phyloP scores from a whole-genome alignment of 2,329 filamentous ascomycete species.

The Cercospora sesami region DNA sequence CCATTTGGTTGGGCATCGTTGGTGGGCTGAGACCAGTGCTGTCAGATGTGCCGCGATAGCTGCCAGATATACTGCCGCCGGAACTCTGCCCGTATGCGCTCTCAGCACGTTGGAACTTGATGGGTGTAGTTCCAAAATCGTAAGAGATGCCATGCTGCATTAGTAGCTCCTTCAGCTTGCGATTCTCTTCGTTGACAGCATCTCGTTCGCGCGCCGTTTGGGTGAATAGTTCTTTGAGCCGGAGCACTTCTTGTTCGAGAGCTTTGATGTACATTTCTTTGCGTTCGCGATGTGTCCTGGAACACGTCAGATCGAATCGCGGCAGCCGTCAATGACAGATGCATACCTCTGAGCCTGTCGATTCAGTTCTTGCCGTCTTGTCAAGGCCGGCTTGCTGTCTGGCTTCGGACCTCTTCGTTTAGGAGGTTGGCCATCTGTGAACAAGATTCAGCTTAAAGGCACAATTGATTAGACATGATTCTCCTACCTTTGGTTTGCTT shows the following conservation, averaged over 20 bases:
- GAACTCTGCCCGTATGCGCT: conserved; percentile 47
- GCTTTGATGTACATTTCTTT: conserved; percentile 96
- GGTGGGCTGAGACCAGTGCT: conserved; percentile 52
- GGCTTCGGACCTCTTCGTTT: conserved; percentile 94
- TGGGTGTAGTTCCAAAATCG: conserved; percentile 47
- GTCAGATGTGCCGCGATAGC: conserved; percentile 55
- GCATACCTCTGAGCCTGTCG: conserved; percentile 88
- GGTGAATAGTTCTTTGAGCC: conserved; percentile 81
- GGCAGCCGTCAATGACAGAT: neutral
- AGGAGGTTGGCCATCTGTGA: conserved; percentile 73
- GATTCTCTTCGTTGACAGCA: conserved; percentile 74
- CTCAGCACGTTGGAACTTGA: conserved; percentile 38
- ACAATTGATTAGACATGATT: too few species aligned
- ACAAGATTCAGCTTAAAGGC: conserved; percentile 8
- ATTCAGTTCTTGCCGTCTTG: conserved; percentile 88
- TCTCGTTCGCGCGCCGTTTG: conserved; percentile 74
- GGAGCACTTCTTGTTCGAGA: conserved; percentile 85
- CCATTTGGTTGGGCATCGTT: conserved; percentile 30
- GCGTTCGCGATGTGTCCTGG: conserved; percentile 89
- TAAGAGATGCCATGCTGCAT: conserved; percentile 59
- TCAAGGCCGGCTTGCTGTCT: conserved; percentile 91
- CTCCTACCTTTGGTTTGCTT: conserved; percentile 72
- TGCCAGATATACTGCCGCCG: conserved; percentile 61
- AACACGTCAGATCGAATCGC: conserved; percentile 6
- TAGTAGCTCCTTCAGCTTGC: conserved; percentile 66